Evolutionary conservation across 2,329 filamentous ascomycete genomes (phyloP).

Genomic region (Pseudogymnoascus sp.): DNA sequence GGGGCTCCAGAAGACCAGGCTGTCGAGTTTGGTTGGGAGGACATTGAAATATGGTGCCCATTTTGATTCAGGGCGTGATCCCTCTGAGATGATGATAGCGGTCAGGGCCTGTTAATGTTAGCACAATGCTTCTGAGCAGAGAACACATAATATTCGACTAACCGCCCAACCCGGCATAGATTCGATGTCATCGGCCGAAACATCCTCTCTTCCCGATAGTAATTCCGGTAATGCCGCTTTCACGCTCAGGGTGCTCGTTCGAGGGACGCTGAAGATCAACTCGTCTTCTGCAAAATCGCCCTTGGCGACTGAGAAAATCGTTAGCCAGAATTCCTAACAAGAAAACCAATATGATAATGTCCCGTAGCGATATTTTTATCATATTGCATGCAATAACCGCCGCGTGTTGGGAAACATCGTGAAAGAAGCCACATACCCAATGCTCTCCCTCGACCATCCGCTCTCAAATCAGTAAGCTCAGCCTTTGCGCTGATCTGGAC

Average conservation of each 20-base stretch:
- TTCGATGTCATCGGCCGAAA: slow-evolving; percentile 30
- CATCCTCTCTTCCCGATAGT: slow-evolving; percentile 21
- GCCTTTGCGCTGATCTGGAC: slow-evolving; percentile 50
- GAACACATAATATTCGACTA: slow-evolving; percentile 1
- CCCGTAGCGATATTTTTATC: neutral
- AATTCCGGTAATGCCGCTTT: slow-evolving; percentile 46
- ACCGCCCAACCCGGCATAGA: slow-evolving; percentile 40
- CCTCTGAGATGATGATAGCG: slow-evolving; percentile 20
- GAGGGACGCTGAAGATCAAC: slow-evolving; percentile 56
- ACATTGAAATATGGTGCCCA: slow-evolving; percentile 51
- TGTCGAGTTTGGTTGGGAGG: slow-evolving; percentile 53
- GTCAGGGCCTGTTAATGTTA: slow-evolving; percentile 21
- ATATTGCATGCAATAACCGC: neutral
- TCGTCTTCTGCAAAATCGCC: slow-evolving; percentile 51
- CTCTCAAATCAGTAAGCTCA: slow-evolving; percentile 46
- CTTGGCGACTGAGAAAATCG: slow-evolving; percentile 42
- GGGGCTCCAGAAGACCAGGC: slow-evolving; percentile 60
- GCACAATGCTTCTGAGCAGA: slow-evolving; percentile 7
- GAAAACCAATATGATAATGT: slow-evolving; percentile 5
- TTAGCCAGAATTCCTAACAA: slow-evolving; percentile 10
- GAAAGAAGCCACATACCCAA: slow-evolving; percentile 42
- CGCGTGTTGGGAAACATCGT: slow-evolving; percentile 13
- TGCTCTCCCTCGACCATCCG: slow-evolving; percentile 48
- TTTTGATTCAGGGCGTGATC: slow-evolving; percentile 19
- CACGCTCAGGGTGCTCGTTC: slow-evolving; percentile 48